These are phyloP conservation scores for Russula sp. DNA, from an alignment of 768 basidiomycete genomes.

Conservation along the genomic window DNA sequence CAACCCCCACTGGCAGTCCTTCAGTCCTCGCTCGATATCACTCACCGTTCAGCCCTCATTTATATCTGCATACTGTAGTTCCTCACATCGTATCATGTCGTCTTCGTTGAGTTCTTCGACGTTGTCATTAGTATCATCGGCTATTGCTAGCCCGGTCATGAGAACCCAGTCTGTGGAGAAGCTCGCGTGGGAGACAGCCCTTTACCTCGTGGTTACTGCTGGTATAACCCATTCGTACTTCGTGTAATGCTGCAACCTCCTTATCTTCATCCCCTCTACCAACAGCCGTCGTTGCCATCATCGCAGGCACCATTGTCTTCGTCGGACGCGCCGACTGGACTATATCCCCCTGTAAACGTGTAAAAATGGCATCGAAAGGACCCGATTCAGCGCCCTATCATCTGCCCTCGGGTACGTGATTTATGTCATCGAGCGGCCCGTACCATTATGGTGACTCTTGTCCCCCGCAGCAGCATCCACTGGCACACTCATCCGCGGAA, in stretches of 20 bases:
- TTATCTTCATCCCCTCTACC: slow-evolving; percentile 3
- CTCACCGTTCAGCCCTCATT: background rate
- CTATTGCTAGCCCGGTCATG: background rate
- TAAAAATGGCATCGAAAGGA: background rate
- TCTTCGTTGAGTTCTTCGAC: background rate
- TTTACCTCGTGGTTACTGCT: slow-evolving; percentile 10
- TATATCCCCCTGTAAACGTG: background rate
- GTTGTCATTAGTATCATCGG: background rate
- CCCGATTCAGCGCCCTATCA: background rate
- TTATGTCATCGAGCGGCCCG: background rate
- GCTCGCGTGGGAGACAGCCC: slow-evolving; percentile 6
- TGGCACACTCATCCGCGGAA: slow-evolving; percentile 1
- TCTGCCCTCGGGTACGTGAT: background rate
- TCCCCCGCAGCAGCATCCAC: background rate
- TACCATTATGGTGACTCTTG: background rate
- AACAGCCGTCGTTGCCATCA: slow-evolving; percentile 13
- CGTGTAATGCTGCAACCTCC: background rate
- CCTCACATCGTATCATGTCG: background rate
- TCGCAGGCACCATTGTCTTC: background rate
- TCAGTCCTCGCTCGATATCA: background rate
- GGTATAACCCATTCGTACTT: background rate
- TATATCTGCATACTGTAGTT: background rate
- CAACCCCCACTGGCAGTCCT: background rate
- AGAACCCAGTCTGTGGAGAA: background rate
- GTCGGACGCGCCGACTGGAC: background rate